phyloP scores from a whole-genome alignment of 768 basidiomycete genomes.

The Macrolepiota dolichaula region DNA sequence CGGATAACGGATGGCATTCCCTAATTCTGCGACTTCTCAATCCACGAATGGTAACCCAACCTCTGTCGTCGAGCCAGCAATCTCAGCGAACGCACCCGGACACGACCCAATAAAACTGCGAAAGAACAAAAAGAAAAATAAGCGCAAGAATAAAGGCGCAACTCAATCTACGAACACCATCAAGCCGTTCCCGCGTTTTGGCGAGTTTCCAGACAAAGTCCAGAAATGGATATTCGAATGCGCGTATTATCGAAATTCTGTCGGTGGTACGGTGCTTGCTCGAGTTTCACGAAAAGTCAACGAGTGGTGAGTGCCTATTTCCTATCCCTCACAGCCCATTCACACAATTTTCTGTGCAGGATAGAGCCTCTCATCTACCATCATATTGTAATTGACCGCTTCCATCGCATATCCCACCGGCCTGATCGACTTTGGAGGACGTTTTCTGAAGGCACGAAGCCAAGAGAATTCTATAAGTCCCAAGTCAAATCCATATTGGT shows the following conservation, averaged over 20 bases:
- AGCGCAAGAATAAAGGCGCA: background rate
- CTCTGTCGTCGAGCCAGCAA: background rate
- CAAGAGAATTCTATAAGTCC: background rate
- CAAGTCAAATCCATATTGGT: constrained; percentile 4
- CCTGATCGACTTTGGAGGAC: constrained; percentile 8
- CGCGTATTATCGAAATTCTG: background rate
- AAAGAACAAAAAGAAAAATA: constrained; percentile 4
- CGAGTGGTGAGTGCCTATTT: background rate
- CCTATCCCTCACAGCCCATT: background rate
- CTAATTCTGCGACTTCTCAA: background rate
- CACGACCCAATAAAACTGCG: background rate
- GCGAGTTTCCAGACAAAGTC: background rate
- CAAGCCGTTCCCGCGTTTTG: background rate
- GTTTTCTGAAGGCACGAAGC: background rate
- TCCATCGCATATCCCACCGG: constrained; percentile 1
- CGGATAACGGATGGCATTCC: background rate
- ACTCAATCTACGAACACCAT: background rate
- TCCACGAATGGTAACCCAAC: background rate
- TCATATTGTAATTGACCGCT: background rate
- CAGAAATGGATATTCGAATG: background rate
- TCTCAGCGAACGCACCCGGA: background rate
- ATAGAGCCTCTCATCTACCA: constrained; percentile 5
- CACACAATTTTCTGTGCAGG: background rate
- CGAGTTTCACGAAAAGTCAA: background rate
- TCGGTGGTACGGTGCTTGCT: background rate